These are phyloP conservation scores for Allantophomopsis cytisporea DNA, from an alignment of 2,329 filamentous ascomycete species.

Conservation along the genomic window DNA sequence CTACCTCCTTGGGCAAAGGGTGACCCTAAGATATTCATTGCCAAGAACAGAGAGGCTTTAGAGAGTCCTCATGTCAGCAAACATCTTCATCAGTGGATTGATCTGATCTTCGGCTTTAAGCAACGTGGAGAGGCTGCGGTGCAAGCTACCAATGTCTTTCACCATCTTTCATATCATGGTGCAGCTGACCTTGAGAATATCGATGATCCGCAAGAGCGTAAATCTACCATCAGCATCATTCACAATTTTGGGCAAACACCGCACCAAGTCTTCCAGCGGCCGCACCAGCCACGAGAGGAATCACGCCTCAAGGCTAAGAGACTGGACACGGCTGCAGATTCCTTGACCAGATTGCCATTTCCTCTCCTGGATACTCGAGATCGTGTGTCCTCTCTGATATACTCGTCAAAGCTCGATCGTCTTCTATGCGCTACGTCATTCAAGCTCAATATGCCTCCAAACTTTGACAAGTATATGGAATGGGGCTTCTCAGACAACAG, in stretches of 20 bases:
- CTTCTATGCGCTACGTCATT: slow-evolving; percentile 75
- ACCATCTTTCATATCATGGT: slow-evolving; percentile 88
- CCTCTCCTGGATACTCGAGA: slow-evolving; percentile 63
- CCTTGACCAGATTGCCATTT: slow-evolving; percentile 64
- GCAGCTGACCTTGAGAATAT: slow-evolving; percentile 89
- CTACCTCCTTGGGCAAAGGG: slow-evolving; percentile 96
- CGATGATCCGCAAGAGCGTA: slow-evolving; percentile 70
- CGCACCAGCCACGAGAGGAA: slow-evolving; percentile 67
- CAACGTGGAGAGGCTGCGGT: slow-evolving; percentile 87
- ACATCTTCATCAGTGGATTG: slow-evolving; percentile 88
- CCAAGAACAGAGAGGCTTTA: slow-evolving; percentile 87
- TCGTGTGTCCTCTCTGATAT: slow-evolving; percentile 64
- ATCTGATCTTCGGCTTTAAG: slow-evolving; percentile 87
- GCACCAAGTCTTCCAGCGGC: slow-evolving; percentile 77
- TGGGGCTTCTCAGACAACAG: slow-evolving; percentile 94
- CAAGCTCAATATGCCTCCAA: slow-evolving; percentile 73
- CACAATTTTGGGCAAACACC: slow-evolving; percentile 98
- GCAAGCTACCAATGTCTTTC: slow-evolving; percentile 89
- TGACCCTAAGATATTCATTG: slow-evolving; percentile 88
- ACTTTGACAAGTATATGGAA: slow-evolving; percentile 82
- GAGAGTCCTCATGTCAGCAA: slow-evolving; percentile 88
- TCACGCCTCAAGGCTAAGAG: slow-evolving; percentile 48
- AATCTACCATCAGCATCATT: slow-evolving; percentile 88
- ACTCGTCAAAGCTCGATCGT: slow-evolving; percentile 67
- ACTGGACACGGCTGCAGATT: slow-evolving; percentile 66